Percentiles rank a stretch among this genome's conserved stretches.
These are phyloP conservation scores for Aspergillus sclerotialis DNA, from an alignment of 2,329 filamentous ascomycete species.

Conservation along the genomic window DNA sequence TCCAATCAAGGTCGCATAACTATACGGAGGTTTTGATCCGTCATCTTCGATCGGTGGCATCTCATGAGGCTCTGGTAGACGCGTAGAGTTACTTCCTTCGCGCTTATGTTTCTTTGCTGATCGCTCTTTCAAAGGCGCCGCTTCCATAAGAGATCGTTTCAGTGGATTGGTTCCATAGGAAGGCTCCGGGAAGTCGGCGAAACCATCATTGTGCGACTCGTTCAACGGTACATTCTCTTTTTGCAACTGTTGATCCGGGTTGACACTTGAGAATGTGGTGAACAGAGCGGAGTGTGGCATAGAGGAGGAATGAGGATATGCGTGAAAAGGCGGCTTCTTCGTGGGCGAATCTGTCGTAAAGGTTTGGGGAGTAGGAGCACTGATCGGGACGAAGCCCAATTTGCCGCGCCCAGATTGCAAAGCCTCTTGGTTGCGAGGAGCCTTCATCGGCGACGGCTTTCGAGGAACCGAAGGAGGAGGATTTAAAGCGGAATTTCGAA, in stretches of 20 bases:
- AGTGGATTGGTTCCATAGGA: conserved; percentile 38
- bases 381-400: conserved; percentile 57
- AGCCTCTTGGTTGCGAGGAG: conserved; percentile 46
- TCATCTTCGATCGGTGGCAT: conserved; percentile 79
- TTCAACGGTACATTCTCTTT: conserved; percentile 41
- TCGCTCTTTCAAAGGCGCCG: conserved; percentile 65
- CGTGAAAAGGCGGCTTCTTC: conserved; percentile 35
- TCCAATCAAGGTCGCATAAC: conserved; percentile 90
- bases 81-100: conserved; percentile 44
- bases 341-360: conserved; percentile 43
- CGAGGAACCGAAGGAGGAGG: conserved; percentile 45
- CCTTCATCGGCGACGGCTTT: conserved; percentile 65
- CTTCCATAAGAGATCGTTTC: conserved; percentile 63
- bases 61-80: conserved; percentile 65
- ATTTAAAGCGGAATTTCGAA: conserved; percentile 61
- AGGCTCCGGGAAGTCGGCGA: conserved; percentile 42
- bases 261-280: conserved; percentile 42
- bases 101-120: conserved; percentile 61
- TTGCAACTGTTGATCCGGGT: conserved; percentile 32
- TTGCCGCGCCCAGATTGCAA: conserved; percentile 52
- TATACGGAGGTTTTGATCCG: conserved; percentile 80
- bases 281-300: conserved; percentile 42
- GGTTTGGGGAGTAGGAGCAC: conserved; percentile 35
- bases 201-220: conserved; percentile 36
- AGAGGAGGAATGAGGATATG: conserved; percentile 22